Conservation (phyloP, 2,329 filamentous ascomycete genomes). For the Paraphaeosphaeria minitans region DNA sequence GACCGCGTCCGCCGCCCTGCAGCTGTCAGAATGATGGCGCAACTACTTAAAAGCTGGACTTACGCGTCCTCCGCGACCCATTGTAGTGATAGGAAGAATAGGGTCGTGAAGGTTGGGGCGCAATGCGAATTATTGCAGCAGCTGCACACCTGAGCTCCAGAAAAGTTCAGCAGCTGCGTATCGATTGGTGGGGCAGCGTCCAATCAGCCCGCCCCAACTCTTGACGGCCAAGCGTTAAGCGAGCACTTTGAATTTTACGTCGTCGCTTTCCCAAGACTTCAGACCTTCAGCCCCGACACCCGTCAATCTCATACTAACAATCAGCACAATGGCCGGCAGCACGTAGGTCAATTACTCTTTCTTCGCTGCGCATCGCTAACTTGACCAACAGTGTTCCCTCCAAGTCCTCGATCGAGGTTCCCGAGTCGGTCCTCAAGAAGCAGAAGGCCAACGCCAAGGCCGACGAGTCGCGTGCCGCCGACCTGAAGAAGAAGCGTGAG, state of each 20-base stretch:
- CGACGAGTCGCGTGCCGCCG: conserved; percentile 81
- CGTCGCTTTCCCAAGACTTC: conserved; percentile 19
- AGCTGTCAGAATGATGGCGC: neutral
- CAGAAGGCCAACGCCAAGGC: conserved; percentile 99
- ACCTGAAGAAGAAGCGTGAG: conserved; percentile 89
- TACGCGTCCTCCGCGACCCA: conserved; percentile 24
- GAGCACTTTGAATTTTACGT: conserved; percentile 35
- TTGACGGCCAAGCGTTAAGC: conserved; percentile 29
- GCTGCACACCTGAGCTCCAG: conserved; percentile 30
- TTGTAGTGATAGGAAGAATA: conserved; percentile 22
- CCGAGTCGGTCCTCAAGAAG: conserved; percentile 99
- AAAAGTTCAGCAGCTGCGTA: conserved; percentile 31
- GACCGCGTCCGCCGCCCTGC: conserved; percentile 28
- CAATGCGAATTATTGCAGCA: conserved; percentile 15
- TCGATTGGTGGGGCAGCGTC: conserved; percentile 22
- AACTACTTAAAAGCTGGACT: neutral
- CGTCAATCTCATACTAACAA: conserved; percentile 40
- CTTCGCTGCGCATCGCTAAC: conserved; percentile 2
- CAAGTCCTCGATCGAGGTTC: conserved; percentile 94
- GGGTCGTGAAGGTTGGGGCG: conserved; percentile 9
- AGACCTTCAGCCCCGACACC: conserved; percentile 21
- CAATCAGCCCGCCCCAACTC: conserved; percentile 16
- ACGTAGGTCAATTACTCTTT: conserved; percentile 31
- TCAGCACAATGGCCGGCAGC: conserved; percentile 45
- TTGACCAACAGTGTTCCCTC: conserved; percentile 74